These are phyloP conservation scores for Cystobasidium sp. DNA, from an alignment of 1,284 basidiomycete species.

Conservation along the genomic window DNA sequence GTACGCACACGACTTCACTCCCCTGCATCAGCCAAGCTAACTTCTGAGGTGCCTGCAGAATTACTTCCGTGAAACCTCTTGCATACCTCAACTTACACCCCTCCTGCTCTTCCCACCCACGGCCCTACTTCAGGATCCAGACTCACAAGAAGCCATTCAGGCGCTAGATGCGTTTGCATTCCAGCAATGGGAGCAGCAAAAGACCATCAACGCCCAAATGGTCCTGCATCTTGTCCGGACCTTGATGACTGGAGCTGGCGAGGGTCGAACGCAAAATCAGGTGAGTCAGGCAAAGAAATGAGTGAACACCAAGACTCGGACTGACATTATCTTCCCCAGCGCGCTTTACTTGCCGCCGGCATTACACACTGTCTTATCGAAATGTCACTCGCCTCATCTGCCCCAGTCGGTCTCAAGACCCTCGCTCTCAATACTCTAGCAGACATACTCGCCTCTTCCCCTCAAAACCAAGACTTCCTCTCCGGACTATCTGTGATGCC, in stretches of 20 bases:
- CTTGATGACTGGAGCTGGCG: slow-evolving; percentile 60
- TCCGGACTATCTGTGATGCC: slow-evolving; percentile 58
- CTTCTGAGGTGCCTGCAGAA: slow-evolving; percentile 65
- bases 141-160: slow-evolving; percentile 64
- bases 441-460: slow-evolving; percentile 60
- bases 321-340: slow-evolving; percentile 47
- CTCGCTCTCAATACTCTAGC: slow-evolving; percentile 84
- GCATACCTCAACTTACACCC: slow-evolving; percentile 78
- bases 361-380: slow-evolving; percentile 85
- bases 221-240: slow-evolving; percentile 74
- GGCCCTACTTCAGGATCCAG: slow-evolving; percentile 56
- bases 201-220: slow-evolving; percentile 74
- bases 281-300: background rate
- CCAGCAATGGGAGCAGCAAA: slow-evolving; percentile 95
- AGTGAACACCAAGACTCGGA: background rate
- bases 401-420: slow-evolving; percentile 81
- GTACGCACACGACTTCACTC: slow-evolving; percentile 60
- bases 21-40: too few relatives aligned
- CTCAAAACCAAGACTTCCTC: slow-evolving; percentile 62
- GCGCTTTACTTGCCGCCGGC: slow-evolving; percentile 63
- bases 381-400: slow-evolving; percentile 86
- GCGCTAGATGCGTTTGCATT: slow-evolving; percentile 90
- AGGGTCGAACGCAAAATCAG: slow-evolving; percentile 53
- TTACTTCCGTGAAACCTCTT: slow-evolving; percentile 91
- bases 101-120: slow-evolving; percentile 83